Evolutionary conservation across 345 rosid species (phyloP), one percentile per base, ranked within the genome.

Genomic region (Dipteronia sinensis): DNA sequence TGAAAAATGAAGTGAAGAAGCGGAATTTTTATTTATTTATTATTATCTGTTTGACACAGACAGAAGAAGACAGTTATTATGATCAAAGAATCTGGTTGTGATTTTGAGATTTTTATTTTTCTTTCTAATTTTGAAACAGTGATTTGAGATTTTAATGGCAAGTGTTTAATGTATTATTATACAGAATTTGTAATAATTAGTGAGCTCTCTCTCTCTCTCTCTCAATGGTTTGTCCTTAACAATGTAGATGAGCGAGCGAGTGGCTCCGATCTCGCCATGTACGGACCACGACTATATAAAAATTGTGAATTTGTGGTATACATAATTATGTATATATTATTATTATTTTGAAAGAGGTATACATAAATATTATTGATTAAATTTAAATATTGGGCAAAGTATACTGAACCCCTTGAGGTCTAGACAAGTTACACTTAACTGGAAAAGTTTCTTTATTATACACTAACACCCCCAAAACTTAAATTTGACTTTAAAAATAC

Each of bases 251-350:
- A 25, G n/a, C 29, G 7, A 13, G 11, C 6, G 25, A 23, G 20
- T 23, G 71, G 71, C 53, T 64, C 25, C 64, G 76, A 77, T 77
- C 75, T 38, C 38, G 75, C 76, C 76, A 51, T 64, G 65, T 49
- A 63, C 71, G 20, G 17, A 22, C 2, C 19, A 12, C 11, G 1
- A 25, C 9, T 25, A 34, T 13, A 13, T 23, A 66, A 15, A 65
- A n/a, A 67, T 42, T 16, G 23, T 46, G 15, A 42, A 42, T 42
- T 42, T 1, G 9, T 42, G 10, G 38, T 34, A 34, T 34, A 34
- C 38, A 34, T 31, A 31, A 31, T 31, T 31, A 31, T 3, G 34
- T 31, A 31, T 29, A 29, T 29, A 40, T 40, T 40, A 40, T 38
- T 40, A n/a, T 40, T 40, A 6, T 40, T 40, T 40, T 40, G 6